phyloP scores from a whole-genome alignment of 2,329 filamentous ascomycete genomes.

The Ophiostoma ips region DNA sequence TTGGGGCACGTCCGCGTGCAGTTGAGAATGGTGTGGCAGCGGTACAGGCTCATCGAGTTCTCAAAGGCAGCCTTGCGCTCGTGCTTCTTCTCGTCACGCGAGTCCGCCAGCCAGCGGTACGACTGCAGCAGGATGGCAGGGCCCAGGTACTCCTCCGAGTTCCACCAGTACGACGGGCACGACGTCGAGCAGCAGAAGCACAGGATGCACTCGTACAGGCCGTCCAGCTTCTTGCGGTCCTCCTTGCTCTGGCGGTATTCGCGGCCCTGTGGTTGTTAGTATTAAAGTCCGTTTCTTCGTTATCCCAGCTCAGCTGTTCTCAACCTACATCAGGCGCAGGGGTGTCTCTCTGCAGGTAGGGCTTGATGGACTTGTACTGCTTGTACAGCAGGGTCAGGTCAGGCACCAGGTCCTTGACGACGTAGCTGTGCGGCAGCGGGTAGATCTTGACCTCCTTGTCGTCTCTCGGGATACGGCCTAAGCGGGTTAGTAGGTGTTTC shows the following conservation, averaged over 20 bases:
- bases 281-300: not conserved
- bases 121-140: constrained; percentile 94
- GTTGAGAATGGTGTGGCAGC: constrained; percentile 98
- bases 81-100: constrained; percentile 75
- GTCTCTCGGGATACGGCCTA: constrained; percentile 87
- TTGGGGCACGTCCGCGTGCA: constrained; percentile 97
- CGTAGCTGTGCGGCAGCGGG: constrained; percentile 94
- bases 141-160: constrained; percentile 94
- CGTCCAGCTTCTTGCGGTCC: constrained; percentile 92
- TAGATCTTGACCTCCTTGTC: constrained; percentile 86
- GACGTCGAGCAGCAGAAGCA: constrained; percentile 99
- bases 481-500: constrained; percentile 6
- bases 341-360: constrained; percentile 86
- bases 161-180: constrained; percentile 99
- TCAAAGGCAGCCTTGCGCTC: constrained; percentile 85
- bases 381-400: constrained; percentile 99
- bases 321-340: constrained; percentile 62
- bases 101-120: constrained; percentile 94
- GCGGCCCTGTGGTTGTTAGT: constrained; percentile 47
- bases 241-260: constrained; percentile 84
- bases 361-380: constrained; percentile 99
- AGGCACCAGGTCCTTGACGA: constrained; percentile 97
- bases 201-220: constrained; percentile 97
- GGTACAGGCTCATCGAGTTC: constrained; percentile 98
- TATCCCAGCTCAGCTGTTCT: constrained; percentile 13